These are phyloP conservation scores for Pleurotus giganteus DNA, from an alignment of 768 basidiomycete species.

Conservation along the genomic window DNA sequence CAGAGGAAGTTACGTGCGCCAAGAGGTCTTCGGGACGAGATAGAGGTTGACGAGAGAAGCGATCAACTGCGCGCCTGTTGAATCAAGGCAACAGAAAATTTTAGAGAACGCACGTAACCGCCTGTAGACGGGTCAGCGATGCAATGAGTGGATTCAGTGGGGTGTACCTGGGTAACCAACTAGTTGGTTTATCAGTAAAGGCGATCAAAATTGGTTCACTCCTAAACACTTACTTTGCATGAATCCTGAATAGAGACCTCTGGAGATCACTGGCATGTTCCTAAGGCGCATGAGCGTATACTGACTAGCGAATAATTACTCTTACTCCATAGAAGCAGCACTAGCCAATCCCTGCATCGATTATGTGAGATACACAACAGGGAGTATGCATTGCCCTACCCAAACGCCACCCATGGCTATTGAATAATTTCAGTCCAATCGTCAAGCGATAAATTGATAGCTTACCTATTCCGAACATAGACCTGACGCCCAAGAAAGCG, in stretches of 20 bases:
- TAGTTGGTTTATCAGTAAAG: neutral
- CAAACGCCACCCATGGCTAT: constrained; percentile 17
- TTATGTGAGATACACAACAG: neutral
- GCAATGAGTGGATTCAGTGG: neutral
- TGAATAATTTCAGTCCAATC: neutral
- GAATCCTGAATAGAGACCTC: constrained; percentile 16
- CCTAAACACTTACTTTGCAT: constrained; percentile 11
- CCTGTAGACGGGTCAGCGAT: neutral
- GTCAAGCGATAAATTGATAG: neutral
- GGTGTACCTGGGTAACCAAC: neutral
- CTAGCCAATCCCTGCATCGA: constrained; percentile 14
- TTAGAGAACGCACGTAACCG: constrained; percentile 6
- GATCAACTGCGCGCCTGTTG: constrained; percentile 6
- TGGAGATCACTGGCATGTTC: constrained; percentile 14
- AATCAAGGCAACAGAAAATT: neutral
- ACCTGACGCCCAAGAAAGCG: constrained; percentile 59
- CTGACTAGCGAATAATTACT: neutral
- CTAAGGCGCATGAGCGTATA: neutral
- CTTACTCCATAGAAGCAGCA: constrained; percentile 17
- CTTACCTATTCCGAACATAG: constrained; percentile 50
- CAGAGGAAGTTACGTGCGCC: constrained; percentile 11
- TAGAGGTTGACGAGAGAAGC: constrained; percentile 17
- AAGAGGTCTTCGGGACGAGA: constrained; percentile 18
- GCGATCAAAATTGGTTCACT: neutral
- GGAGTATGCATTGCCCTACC: constrained; percentile 2